These are phyloP conservation scores for Sporisorium exsertum DNA, from an alignment of 1,284 basidiomycete genomes.

Conservation along the genomic window DNA sequence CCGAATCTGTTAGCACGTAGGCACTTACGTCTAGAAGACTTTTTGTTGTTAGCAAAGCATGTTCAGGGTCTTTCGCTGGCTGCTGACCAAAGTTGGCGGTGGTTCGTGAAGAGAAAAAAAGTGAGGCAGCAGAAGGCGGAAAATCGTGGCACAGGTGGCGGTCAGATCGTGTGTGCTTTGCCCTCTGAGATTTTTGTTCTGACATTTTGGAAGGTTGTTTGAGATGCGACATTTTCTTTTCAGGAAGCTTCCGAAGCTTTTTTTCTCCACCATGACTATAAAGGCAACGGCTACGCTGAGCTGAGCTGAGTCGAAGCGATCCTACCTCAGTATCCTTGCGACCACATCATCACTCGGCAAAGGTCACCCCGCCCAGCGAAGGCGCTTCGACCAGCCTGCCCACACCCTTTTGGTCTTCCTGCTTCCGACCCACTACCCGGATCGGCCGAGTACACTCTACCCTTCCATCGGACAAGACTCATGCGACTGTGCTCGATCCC, in stretches of 20 bases:
- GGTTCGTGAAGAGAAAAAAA: not conserved
- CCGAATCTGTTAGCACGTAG: constrained; percentile 6
- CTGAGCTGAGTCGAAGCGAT: not conserved
- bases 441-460: not conserved
- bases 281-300: not conserved
- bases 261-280: not conserved
- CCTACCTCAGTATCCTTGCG: not conserved
- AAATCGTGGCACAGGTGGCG: constrained; percentile 11
- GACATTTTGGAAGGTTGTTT: constrained; percentile 8
- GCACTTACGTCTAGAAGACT: constrained; percentile 18
- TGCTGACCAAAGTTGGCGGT: constrained; percentile 33
- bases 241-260: constrained; percentile 1
- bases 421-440: not conserved
- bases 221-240: not conserved
- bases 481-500: not conserved
- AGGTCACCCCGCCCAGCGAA: not conserved
- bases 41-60: constrained; percentile 9
- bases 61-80: constrained; percentile 13
- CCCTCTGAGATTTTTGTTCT: constrained; percentile 9
- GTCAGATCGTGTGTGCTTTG: constrained; percentile 19
- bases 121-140: constrained; percentile 16
- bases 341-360: not conserved
- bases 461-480: not conserved
- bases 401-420: no score
- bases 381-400: not conserved